These are phyloP conservation scores for Malassezia dermatis DNA, from an alignment of 1,284 basidiomycete genomes.

Conservation along the genomic window DNA sequence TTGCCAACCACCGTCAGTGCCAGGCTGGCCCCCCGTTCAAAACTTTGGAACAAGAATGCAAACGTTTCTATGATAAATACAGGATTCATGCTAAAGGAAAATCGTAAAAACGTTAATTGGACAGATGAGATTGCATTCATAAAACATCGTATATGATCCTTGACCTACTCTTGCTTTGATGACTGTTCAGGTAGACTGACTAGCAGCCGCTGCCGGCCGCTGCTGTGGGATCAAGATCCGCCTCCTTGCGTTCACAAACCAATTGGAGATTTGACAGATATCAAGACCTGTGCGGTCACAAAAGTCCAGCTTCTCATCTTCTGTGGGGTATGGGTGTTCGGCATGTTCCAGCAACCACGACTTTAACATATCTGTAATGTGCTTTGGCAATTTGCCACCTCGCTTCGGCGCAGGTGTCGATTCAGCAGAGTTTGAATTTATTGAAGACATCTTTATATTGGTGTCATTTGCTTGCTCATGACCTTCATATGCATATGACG, in stretches of 20 bases:
- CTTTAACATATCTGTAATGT: slow-evolving; percentile 76
- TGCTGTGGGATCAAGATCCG: slow-evolving; percentile 30
- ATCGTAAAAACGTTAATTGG: background rate
- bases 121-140: background rate
- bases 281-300: slow-evolving; percentile 72
- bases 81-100: background rate
- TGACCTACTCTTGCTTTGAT: background rate
- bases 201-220: background rate
- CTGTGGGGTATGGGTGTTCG: slow-evolving; percentile 76
- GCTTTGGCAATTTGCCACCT: slow-evolving; percentile 75
- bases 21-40: too few relatives aligned
- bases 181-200: background rate
- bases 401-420: slow-evolving; percentile 40
- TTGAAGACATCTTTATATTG: background rate
- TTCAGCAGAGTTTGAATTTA: background rate
- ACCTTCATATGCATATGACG: background rate
- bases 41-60: background rate
- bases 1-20: too few relatives aligned
- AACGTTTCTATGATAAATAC: background rate
- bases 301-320: slow-evolving; percentile 78
- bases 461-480: background rate
- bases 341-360: slow-evolving; percentile 80
- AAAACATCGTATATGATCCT: background rate
- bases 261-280: slow-evolving; percentile 63
- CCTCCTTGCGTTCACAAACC: slow-evolving; percentile 43